Evolutionary conservation across 805 yeast genomes (phyloP), one percentile per base, ranked within the genome.

Genomic region (Pichia gijzeniarum): DNA sequence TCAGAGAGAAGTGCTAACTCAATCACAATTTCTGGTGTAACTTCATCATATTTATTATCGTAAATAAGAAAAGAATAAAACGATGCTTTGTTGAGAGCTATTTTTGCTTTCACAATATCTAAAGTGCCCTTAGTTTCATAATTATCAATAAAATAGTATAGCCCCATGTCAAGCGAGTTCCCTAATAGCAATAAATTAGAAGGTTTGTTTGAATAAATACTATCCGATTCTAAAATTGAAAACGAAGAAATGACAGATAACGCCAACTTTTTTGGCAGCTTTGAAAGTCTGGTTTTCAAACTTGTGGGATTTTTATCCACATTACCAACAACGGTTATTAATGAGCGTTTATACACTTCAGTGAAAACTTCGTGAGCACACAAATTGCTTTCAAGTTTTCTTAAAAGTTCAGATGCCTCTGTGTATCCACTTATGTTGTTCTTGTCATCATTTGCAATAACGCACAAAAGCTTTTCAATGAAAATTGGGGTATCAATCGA

Each of bases 1-100:
- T 75, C 79, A 14, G 53, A 48, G 0, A 65, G 62, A 3, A 70
- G 47, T 47, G 72, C 74, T 6, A 63, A 54, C 3, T 66, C 31
- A 30, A 71, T 41, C 3, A 67, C 57, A n/a, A 70, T 40, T 16
- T 42, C 36, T 2, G 41, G 37, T 10, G 53, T 25, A 9, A 39
- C 34, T 7, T 17, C n/a, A 13, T 45, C 41, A 27, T 49, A 37
- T 2, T 37, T 34, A 8, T 45, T 16, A 4, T 30, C 25, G 4
- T 21, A 21, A 2, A 53, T 1, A 12, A 48, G 17, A 9, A 35
- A 32, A 5, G 43, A 25, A 28, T 46, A 40, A 19, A 54, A 49
- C 3, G 30, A 5, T 3, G 49, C 49, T 20, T 35, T 35, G 4
- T 47, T 25, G 7, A 53, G 30, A 14, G 35, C 21, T 3, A 9